These are phyloP conservation scores for Strobilomyces confusus DNA, from an alignment of 768 basidiomycete genomes.

Conservation along the genomic window DNA sequence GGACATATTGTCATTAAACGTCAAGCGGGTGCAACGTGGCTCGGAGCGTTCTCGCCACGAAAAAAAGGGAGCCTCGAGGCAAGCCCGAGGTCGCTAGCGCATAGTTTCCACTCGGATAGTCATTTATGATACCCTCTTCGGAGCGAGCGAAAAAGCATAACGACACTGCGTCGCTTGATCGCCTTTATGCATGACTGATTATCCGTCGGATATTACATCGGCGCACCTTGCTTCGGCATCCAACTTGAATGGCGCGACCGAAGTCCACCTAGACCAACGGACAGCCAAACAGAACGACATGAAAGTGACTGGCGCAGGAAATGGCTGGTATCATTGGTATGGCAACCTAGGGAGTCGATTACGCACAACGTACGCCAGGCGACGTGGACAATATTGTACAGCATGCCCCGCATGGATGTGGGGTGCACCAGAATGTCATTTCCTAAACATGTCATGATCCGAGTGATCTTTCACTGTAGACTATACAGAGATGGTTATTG, in stretches of 20 bases:
- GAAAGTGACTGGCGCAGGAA: background rate
- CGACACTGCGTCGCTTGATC: background rate
- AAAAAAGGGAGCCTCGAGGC: conserved; percentile 5
- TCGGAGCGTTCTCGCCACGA: background rate
- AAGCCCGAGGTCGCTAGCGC: background rate
- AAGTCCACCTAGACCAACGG: background rate
- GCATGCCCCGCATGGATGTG: background rate
- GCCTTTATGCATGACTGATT: background rate
- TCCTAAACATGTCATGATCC: background rate
- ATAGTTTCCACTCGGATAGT: background rate
- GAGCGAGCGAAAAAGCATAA: background rate
- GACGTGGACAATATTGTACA: background rate
- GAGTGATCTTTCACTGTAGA: background rate
- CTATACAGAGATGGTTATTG: background rate
- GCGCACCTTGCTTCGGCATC: background rate
- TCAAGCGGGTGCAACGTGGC: conserved; percentile 4
- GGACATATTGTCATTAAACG: conserved; percentile 9
- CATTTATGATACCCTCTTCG: background rate
- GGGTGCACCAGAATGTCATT: background rate
- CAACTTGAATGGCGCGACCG: background rate
- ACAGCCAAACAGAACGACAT: background rate
- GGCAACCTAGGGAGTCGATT: background rate
- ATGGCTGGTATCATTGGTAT: background rate
- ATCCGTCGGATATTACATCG: background rate
- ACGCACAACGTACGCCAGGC: background rate